These are phyloP conservation scores for Debaryomyces hansenii DNA, from an alignment of 805 yeast genomes.

Conservation along the genomic window DNA sequence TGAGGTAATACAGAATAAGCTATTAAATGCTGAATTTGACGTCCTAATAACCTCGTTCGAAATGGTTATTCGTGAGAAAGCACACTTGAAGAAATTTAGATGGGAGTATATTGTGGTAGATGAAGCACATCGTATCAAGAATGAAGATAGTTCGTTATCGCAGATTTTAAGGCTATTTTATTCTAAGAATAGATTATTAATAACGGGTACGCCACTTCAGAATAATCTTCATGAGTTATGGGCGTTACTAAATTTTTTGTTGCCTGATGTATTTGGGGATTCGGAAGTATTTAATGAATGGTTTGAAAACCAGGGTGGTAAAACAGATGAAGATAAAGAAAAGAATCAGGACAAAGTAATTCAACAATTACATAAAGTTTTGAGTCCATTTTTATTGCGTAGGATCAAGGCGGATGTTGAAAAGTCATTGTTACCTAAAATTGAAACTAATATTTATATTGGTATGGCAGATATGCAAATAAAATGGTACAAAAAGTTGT, in stretches of 20 bases:
- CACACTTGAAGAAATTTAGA: conserved; percentile 72
- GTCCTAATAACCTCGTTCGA: conserved; percentile 90
- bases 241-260: conserved; percentile 86
- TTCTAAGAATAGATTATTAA: conserved; percentile 78
- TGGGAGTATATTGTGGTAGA: conserved; percentile 96
- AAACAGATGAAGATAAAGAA: conserved; percentile 37
- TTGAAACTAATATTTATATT: conserved; percentile 84
- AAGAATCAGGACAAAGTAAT: conserved; percentile 74
- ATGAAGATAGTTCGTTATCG: conserved; percentile 88
- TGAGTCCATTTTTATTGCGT: conserved; percentile 84
- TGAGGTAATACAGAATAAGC: conserved; percentile 53
- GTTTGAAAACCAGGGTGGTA: conserved; percentile 62
- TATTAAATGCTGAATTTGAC: conserved; percentile 79
- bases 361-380: conserved; percentile 81
- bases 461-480: conserved; percentile 97
- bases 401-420: conserved; percentile 94
- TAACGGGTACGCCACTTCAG: conserved; percentile 96
- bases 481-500: conserved; percentile 82
- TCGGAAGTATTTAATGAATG: conserved; percentile 87
- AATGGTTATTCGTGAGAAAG: conserved; percentile 87
- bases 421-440: conserved; percentile 84
- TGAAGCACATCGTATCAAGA: conserved; percentile 96
- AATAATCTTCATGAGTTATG: conserved; percentile 94
- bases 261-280: conserved; percentile 95
- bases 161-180: conserved; percentile 89